Evolutionary conservation across 495 filamentous ascomycete genomes (phyloP).

Genomic region (Margaritispora aquatica): DNA sequence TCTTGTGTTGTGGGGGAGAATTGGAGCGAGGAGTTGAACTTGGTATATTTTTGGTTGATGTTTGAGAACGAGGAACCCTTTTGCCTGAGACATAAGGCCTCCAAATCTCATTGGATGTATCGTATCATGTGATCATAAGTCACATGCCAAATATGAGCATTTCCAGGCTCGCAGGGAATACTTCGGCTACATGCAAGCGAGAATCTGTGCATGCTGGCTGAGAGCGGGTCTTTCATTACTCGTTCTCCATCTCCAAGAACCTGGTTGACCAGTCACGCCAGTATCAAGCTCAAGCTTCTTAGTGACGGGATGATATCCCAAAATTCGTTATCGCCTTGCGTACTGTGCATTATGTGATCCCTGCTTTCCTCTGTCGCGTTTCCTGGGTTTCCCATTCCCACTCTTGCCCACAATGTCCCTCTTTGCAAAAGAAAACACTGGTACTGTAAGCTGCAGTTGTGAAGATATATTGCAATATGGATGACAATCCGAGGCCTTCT

Average conservation of each 20-base stretch:
- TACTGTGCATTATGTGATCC: neutral
- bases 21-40: neutral
- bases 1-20: constrained; percentile 12
- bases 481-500: constrained; percentile 29
- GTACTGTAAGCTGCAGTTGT: neutral
- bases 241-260: neutral
- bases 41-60: neutral
- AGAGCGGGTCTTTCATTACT: neutral
- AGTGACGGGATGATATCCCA: neutral
- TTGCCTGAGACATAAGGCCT: neutral
- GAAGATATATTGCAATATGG: constrained; percentile 5
- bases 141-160: too few relatives aligned
- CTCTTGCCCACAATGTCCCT: constrained; percentile 6
- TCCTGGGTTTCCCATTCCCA: neutral
- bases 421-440: constrained; percentile 3
- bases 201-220: neutral
- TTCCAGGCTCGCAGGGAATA: neutral
- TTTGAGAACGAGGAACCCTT: neutral
- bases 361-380: neutral
- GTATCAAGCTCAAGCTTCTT: neutral
- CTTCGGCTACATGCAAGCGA: neutral
- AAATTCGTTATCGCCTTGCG: neutral
- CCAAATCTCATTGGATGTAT: neutral
- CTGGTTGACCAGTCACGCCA: neutral
- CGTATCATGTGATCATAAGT: neutral